Evolutionary conservation across 495 filamentous ascomycete genomes (phyloP).

Genomic region (Geoglossum glabrum): DNA sequence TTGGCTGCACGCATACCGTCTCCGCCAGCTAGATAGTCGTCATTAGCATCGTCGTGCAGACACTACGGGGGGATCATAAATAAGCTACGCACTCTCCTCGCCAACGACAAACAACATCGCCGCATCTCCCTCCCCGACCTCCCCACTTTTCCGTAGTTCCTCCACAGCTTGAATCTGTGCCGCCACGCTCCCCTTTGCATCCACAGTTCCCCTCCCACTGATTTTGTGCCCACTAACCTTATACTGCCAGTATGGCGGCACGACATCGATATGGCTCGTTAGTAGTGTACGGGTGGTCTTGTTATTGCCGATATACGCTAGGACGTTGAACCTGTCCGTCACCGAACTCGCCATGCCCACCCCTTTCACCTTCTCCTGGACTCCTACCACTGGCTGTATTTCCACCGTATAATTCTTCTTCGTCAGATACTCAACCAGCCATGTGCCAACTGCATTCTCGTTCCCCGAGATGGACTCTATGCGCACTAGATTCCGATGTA

Average conservation of each 20-base stretch:
- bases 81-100: slow-evolving; percentile 36
- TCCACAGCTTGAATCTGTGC: slow-evolving; percentile 49
- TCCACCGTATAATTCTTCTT: slow-evolving; percentile 42
- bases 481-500: slow-evolving; percentile 59
- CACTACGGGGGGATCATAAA: too few species aligned
- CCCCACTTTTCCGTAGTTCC: slow-evolving; percentile 30
- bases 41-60: neutral
- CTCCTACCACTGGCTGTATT: slow-evolving; percentile 27
- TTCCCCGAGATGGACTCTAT: slow-evolving; percentile 56
- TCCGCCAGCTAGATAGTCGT: slow-evolving; percentile 26
- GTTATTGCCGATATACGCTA: slow-evolving; percentile 46
- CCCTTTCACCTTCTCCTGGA: neutral
- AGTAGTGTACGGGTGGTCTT: slow-evolving; percentile 45
- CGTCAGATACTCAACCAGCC: slow-evolving; percentile 32
- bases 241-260: slow-evolving; percentile 57
- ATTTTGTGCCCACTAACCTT: slow-evolving; percentile 23
- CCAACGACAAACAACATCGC: slow-evolving; percentile 78
- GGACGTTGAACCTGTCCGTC: slow-evolving; percentile 48
- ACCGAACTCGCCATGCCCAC: slow-evolving; percentile 3
- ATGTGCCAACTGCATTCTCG: slow-evolving; percentile 48
- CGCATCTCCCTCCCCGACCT: slow-evolving; percentile 28
- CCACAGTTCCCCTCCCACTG: slow-evolving; percentile 64
- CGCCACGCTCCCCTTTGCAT: slow-evolving; percentile 79
- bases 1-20: slow-evolving; percentile 66
- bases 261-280: slow-evolving; percentile 52